Evolutionary conservation across 2,329 filamentous ascomycete genomes (phyloP).

Genomic region (Decorospora gaudefroyi): DNA sequence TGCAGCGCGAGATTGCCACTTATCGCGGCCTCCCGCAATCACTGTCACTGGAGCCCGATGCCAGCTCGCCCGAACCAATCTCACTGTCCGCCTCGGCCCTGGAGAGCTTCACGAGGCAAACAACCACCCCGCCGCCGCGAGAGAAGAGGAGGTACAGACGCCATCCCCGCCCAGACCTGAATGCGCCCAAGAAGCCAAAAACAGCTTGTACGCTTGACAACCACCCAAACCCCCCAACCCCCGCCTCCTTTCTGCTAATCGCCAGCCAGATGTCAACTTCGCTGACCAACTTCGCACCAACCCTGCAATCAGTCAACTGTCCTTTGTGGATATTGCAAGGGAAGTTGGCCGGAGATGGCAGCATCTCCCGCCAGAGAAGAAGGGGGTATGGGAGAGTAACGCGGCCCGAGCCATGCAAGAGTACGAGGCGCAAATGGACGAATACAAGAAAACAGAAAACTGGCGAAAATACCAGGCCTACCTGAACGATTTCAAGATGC

Average conservation of each 20-base stretch:
- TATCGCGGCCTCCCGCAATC: conserved; percentile 40
- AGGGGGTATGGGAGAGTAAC: conserved; percentile 47
- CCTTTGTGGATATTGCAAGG: conserved; percentile 48
- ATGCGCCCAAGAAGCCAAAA: conserved; percentile 50
- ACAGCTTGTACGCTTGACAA: conserved; percentile 42
- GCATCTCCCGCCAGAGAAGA: conserved; percentile 42
- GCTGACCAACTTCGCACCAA: conserved; percentile 47
- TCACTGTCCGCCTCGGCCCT: conserved; percentile 39
- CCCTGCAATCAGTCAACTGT: conserved; percentile 42
- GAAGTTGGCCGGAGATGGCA: conserved; percentile 49
- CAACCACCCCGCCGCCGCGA: conserved; percentile 27
- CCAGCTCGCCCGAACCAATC: conserved; percentile 21
- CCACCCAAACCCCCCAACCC: too few species aligned
- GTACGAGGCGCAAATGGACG: conserved; percentile 48
- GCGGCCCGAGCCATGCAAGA: conserved; percentile 47
- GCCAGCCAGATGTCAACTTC: conserved; percentile 47
- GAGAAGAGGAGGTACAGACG: conserved; percentile 48
- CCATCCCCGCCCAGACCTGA: conserved; percentile 44
- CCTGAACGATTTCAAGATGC: conserved; percentile 42
- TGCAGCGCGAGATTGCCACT: conserved; percentile 50
- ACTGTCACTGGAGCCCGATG: conserved; percentile 33
- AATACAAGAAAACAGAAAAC: conserved; percentile 47
- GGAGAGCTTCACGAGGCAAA: conserved; percentile 34
- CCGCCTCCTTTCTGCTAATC: conserved; percentile 13
- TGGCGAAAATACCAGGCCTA: conserved; percentile 47